Evolutionary conservation across 768 basidiomycete species (phyloP), one percentile per base, ranked within the genome.

Genomic region (Tylopilus plumbeoviolaceoides): DNA sequence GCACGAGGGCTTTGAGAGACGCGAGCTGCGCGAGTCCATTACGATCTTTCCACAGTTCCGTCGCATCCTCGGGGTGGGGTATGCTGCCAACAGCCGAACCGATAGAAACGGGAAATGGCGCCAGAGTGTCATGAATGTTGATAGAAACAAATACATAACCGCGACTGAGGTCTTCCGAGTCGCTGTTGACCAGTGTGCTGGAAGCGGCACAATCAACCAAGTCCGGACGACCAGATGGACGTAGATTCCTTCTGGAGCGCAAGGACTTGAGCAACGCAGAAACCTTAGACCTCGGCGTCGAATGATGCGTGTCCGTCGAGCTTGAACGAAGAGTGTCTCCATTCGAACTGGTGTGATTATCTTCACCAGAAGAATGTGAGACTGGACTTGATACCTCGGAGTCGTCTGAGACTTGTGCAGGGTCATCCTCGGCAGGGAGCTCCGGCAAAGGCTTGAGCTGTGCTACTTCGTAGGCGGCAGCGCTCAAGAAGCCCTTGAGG

Each of bases 1-100:
- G 71, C 36, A 80, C 67, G 49, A 80, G 69, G 35, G 75, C 75
- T 14, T 68, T 59, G 35, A 80, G 63, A 7, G 77, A 72, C 18
- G 65, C 68, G 43, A 69, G 72, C 38, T 72, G 61, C 39, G 59
- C 64, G 14, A 70, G 27, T 4, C 69, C 63, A 14, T 59, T 58
- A 11, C 28, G 43, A 50, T 68, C 67, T 33, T 59, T 57, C 57
- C 61, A 71, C 2, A 72, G 38, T 47, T 72, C 70, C 4, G 57
- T 44, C 5, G 28, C 54, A 10, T 70, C 70, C 20, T 66, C 70
- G 7, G 65, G 58, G 33, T 70, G 66, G 30, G 61, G 48, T 61
- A 67, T 63, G 42, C 72, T 59, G 11, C 64, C 61, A 30, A 70
- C 66, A 8, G 63, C 54, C 5, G 61, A 47, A 45, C 65, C 59